Evolutionary conservation across 2,329 filamentous ascomycete genomes (phyloP), one percentile per base, ranked within the genome.

Genomic region (Colletotrichum cordylinicola): DNA sequence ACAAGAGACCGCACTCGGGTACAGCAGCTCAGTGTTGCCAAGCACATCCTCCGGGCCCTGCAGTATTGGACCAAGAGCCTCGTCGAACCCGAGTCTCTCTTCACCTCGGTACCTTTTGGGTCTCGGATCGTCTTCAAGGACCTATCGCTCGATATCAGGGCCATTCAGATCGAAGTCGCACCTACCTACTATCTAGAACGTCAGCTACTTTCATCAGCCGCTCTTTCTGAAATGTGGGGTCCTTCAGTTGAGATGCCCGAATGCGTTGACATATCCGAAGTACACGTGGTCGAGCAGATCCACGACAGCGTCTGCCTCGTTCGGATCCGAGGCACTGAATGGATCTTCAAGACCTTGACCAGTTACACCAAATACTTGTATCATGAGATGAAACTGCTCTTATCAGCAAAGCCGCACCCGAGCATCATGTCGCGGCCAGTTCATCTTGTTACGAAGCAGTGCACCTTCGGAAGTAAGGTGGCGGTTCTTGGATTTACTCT

Each of bases 261-360:
- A 16, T 80, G 84, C 1, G 79, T 92, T 70, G 88, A 91, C 77
- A 86, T 93, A 39, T 82, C 81, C 66, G 82, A 87, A 21, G 80
- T 93, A n/a, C 83, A 86, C 52, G 87, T 91, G 62, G 79, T 90
- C 75, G 84, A 85, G 24, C 89, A 92, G 80, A 82, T 92, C 21
- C 89, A 92, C 77, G 91, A 93, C 79, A 91, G 90, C 76, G 88
- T 92, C 60, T 91, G 89, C 72, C 83, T 92, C 16, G 90, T 92
- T 60, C 82, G 83, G 37, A 84, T 89, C 55, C 78, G 82, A 24
- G 84, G 82, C 8, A 79, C 83, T 64, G 81, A 85, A 4, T 89
- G 87, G 84, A 88, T 92, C 72, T 87, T 93, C 82, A 93, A 93
- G 80, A 89, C 90, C 4, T 81, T 92, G 56, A 89, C 88, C 4